A percentile compares a stretch with the other conserved stretches of the same genome.
Conservation (phyloP, 306 rosid genomes). For the Rosa chinensis region DNA sequence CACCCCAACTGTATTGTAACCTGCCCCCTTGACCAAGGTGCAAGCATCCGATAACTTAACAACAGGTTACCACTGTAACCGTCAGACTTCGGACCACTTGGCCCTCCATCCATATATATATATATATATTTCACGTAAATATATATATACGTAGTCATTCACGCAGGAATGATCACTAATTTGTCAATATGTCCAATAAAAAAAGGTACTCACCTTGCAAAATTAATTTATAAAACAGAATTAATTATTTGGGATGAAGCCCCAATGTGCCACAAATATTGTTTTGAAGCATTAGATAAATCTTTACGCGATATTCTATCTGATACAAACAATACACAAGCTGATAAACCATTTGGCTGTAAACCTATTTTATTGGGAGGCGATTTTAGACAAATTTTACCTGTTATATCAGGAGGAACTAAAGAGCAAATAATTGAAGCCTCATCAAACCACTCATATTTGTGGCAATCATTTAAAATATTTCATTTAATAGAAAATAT, state of each 20-base stretch:
- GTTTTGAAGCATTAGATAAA: neutral
- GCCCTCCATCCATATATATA: no score
- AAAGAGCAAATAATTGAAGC: neutral
- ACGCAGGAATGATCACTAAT: no score
- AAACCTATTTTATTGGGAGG: neutral
- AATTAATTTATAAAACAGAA: neutral
- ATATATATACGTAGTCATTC: no score
- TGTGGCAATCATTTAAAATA: neutral
- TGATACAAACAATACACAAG: neutral
- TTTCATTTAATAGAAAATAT: neutral
- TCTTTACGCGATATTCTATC: neutral
- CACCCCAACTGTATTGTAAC: no score
- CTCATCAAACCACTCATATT: neutral
- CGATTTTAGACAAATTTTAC: neutral
- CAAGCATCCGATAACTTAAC: no score
- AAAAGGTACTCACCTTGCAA: no score
- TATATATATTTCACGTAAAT: no score
- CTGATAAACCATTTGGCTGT: neutral
- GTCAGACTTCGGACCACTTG: no score
- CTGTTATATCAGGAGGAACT: neutral
- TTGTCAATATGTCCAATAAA: no score
- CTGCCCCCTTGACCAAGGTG: no score
- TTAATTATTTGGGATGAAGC: slow-evolving; percentile 11
- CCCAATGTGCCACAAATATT: neutral
- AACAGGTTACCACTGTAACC: no score